Evolutionary conservation across 1,284 basidiomycete genomes (phyloP).

Genomic region (Irpex sp.): DNA sequence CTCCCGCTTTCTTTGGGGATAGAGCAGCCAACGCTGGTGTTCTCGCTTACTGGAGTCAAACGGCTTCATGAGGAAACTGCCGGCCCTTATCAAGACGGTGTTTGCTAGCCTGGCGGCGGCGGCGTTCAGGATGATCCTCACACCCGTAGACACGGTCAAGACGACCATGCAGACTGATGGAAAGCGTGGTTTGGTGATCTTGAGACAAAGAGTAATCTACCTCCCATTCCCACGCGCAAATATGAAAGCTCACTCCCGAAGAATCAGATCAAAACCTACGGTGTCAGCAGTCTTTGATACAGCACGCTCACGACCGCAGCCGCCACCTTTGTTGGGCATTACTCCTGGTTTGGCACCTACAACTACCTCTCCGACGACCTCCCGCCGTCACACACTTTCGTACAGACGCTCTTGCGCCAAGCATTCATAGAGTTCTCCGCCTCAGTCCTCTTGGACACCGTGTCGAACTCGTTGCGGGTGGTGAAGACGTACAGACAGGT

Average conservation of each 20-base stretch:
- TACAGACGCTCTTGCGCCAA: conserved; percentile 64
- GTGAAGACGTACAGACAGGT: conserved; percentile 91
- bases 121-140: conserved; percentile 76
- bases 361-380: conserved; percentile 69
- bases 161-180: conserved; percentile 91
- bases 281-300: conserved; percentile 78
- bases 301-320: conserved; percentile 85
- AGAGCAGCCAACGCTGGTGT: conserved; percentile 84
- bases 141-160: conserved; percentile 87
- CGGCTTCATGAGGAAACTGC: conserved; percentile 57
- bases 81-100: conserved; percentile 58
- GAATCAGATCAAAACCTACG: conserved; percentile 61
- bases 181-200: conserved; percentile 54
- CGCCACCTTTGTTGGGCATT: conserved; percentile 89
- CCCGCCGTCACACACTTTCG: conserved; percentile 47
- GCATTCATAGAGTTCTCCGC: conserved; percentile 86
- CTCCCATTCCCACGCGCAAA: not conserved
- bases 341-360: conserved; percentile 83
- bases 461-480: conserved; percentile 85
- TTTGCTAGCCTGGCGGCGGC: conserved; percentile 71
- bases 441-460: conserved; percentile 74
- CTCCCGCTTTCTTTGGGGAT: conserved; percentile 82
- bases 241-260: not conserved
- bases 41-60: conserved; percentile 70
- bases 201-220: conserved; percentile 54